Base-by-base conservation (phyloP, 495 filamentous ascomycete species). In the Daldinia bambusicola region DNA sequence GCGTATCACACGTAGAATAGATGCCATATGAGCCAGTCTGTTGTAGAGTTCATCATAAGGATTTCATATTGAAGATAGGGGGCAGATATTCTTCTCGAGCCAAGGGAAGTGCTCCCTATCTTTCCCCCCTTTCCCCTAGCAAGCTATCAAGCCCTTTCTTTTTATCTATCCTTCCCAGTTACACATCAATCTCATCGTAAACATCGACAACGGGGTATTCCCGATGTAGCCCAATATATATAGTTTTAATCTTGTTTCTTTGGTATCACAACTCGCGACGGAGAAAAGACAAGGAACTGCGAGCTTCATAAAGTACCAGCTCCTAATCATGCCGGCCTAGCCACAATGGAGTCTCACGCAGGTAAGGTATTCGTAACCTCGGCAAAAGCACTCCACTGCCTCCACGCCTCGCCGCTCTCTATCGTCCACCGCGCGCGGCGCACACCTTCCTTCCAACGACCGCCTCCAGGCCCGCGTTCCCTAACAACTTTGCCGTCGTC, bases 391-490 rank as follows among this genome's bases (percentile, higher is more conserved):
- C 82, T 84, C 83, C 93, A 93, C 78, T 90, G 87, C 76, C 83
- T 87, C 82, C 93, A 89, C 48, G 93, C 93, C 74, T 88, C 85
- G 41, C 94, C 94, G 76, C 91, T 96, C 79, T 87, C 86, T 16
- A 97, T 87, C 0, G 92, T 90, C 90, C 92, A 94, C 76, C 89
- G 85, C 10, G 95, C 96, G 68, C 91, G 85, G 66, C 94, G 83
- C 13, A 97, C 88, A 45, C 94, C 96, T 74, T 95, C 93, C 81
- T 93, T 98, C 96, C 95, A 98, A 67, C 94, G 85, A 13, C 89
- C 88, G 30, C 92, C 92, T 10, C 91, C 93, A 5, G 94, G 93
- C 1, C 94, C 94, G 34, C 89, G 83, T 77, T 97, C 92, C 34
- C 77, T 87, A 66, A 97, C 86, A 30, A 97, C 93, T 71, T 90